Conservation (phyloP, 2,329 filamentous ascomycete species). For the Didymella pomorum region DNA sequence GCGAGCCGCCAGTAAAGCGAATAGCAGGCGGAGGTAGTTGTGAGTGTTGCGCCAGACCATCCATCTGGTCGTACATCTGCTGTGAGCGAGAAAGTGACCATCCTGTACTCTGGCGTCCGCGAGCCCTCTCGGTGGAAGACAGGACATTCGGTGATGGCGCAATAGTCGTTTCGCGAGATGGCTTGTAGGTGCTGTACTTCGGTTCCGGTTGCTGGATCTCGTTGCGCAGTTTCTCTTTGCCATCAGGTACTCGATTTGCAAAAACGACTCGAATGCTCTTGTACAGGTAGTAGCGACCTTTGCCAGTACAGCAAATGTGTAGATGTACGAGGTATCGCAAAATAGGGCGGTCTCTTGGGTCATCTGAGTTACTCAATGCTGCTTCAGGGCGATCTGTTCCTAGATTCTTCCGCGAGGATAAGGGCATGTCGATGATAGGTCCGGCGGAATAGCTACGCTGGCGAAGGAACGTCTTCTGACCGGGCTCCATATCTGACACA, state of each 20-base stretch:
- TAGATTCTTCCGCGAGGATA: conserved; percentile 56
- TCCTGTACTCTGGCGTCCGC: conserved; percentile 45
- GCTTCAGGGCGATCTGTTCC: conserved; percentile 64
- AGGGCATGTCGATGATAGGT: conserved; percentile 77
- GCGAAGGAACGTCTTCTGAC: conserved; percentile 94
- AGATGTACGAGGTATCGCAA: conserved; percentile 91
- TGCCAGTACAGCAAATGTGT: conserved; percentile 87
- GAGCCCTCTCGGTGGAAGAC: conserved; percentile 37
- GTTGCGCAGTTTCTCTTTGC: conserved; percentile 89
- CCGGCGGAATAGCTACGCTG: conserved; percentile 92
- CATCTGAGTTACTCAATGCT: conserved; percentile 58
- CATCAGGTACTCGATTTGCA: conserved; percentile 93
- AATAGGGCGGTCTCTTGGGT: conserved; percentile 70
- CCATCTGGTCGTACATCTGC: conserved; percentile 38
- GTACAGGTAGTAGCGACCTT: conserved; percentile 87
- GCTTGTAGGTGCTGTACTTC: conserved; percentile 83
- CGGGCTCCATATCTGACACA: conserved; percentile 87
- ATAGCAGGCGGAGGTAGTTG: conserved; percentile 45
- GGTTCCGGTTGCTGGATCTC: conserved; percentile 91
- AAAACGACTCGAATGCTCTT: conserved; percentile 94
- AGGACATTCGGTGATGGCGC: conserved; percentile 31
- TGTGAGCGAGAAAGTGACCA: conserved; percentile 40
- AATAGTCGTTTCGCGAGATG: conserved; percentile 55
- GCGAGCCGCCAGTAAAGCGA: conserved; percentile 41
- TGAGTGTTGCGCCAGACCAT: conserved; percentile 34